These are phyloP conservation scores for Euphorbia celastroides DNA, from an alignment of 441 rosid genomes.

Conservation along the genomic window DNA sequence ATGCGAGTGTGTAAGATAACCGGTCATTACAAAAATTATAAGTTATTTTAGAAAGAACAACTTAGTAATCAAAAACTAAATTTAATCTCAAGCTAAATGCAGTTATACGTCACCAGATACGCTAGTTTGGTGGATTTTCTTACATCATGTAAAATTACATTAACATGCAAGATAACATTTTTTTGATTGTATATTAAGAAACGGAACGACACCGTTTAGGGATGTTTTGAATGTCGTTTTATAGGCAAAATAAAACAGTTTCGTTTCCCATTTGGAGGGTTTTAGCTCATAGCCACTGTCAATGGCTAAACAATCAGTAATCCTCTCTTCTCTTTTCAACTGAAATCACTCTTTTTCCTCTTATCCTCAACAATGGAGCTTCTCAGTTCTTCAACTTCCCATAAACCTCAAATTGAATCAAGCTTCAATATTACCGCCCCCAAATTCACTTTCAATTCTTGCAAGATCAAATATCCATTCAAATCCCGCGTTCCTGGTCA, in stretches of 20 bases:
- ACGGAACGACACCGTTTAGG: too few relatives aligned
- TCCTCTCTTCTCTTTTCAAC: constrained; percentile 13
- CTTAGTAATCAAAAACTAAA: too few relatives aligned
- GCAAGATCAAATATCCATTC: constrained; percentile 20
- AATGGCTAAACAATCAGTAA: background rate
- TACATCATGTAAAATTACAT: too few relatives aligned
- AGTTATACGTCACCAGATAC: too few relatives aligned
- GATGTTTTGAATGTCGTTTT: constrained; percentile 1
- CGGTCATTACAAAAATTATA: too few relatives aligned
- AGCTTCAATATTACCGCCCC: constrained; percentile 27
- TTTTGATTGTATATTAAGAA: too few relatives aligned
- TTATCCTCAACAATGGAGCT: constrained; percentile 33
- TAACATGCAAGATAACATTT: too few relatives aligned
- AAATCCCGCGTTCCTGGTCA: constrained; percentile 11
- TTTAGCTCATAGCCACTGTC: constrained; percentile 11
- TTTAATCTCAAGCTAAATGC: too few relatives aligned
- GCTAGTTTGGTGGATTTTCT: too few relatives aligned
- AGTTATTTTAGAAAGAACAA: too few relatives aligned
- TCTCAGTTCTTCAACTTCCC: constrained; percentile 26
- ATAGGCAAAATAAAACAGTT: background rate
- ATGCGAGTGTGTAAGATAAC: too few relatives aligned
- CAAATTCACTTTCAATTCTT: constrained; percentile 21
- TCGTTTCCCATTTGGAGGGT: background rate
- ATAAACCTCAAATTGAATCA: constrained; percentile 16
- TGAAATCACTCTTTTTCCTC: background rate